Evolutionary conservation across 2,329 filamentous ascomycete genomes (phyloP).

Genomic region (Tolypocladium sp.): DNA sequence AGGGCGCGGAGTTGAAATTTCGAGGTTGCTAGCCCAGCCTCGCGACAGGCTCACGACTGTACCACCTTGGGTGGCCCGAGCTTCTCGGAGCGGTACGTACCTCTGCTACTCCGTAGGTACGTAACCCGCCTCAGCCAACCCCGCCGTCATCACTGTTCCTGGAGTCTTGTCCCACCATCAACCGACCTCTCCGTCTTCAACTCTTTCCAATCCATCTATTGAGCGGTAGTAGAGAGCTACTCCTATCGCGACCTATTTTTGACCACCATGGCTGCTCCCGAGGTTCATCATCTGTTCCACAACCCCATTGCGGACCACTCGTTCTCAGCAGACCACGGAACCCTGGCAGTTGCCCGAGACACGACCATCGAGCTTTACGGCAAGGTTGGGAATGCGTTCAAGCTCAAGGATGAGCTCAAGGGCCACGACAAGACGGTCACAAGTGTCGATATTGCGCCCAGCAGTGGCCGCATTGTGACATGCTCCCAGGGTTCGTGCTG

Average conservation of each 20-base stretch:
- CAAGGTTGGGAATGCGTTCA: conserved; percentile 63
- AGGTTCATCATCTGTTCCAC: conserved; percentile 96
- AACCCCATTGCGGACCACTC: conserved; percentile 95
- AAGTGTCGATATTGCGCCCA: conserved; percentile 88
- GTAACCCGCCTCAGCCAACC: background rate
- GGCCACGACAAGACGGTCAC: conserved; percentile 97
- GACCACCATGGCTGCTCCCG: conserved; percentile 65
- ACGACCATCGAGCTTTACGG: conserved; percentile 83
- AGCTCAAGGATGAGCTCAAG: conserved; percentile 83
- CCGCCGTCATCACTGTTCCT: background rate
- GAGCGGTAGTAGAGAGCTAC: conserved; percentile 89
- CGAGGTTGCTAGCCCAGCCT: background rate
- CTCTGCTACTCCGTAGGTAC: no score
- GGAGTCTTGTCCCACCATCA: background rate
- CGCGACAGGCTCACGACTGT: background rate
- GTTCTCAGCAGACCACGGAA: conserved; percentile 85
- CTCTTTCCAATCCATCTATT: background rate
- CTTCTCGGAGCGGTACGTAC: background rate
- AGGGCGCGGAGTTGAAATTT: background rate
- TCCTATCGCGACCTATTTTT: conserved; percentile 29
- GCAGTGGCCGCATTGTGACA: conserved; percentile 87
- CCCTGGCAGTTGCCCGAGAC: conserved; percentile 84
- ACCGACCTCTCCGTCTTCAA: background rate
- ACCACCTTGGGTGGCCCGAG: background rate
- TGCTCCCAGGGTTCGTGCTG: conserved; percentile 74